phyloP scores from a whole-genome alignment of 75 land plant species.

The Adiantum capillusveneris region DNA sequence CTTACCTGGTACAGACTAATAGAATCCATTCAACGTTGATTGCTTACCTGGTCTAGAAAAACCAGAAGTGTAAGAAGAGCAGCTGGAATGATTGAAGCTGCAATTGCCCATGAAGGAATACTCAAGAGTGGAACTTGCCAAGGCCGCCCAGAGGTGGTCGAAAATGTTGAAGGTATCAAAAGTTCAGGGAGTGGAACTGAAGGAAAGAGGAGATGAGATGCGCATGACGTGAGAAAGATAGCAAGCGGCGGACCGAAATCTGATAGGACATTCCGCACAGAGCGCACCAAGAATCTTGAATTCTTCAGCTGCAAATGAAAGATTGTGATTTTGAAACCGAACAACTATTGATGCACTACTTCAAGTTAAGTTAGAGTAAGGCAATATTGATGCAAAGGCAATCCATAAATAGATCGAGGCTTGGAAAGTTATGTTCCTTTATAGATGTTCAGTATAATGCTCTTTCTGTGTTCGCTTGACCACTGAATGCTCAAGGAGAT shows the following conservation, averaged over 20 bases:
- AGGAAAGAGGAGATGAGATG: conserved; percentile 15
- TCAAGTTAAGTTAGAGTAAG: too few species aligned
- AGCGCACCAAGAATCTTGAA: conserved; percentile 12
- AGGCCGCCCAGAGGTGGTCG: conserved; percentile 14
- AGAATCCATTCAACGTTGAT: too few species aligned
- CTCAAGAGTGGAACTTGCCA: conserved; percentile 27
- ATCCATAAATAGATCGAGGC: too few species aligned
- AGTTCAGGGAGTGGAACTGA: conserved; percentile 13
- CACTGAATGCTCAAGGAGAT: too few species aligned
- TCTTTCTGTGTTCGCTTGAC: too few species aligned
- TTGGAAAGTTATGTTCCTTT: too few species aligned
- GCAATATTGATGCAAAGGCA: too few species aligned
- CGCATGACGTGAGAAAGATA: conserved; percentile 17
- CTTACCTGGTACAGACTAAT: too few species aligned
- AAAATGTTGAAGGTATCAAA: conserved; percentile 7
- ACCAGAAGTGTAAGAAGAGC: conserved; percentile 19
- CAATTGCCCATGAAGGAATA: conserved; percentile 16
- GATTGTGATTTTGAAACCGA: too few species aligned
- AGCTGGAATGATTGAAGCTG: conserved; percentile 24
- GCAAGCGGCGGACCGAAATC: conserved; percentile 28
- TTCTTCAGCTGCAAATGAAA: conserved; percentile 11
- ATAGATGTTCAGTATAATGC: too few species aligned
- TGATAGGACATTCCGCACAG: conserved; percentile 10
- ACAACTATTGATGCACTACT: too few species aligned
- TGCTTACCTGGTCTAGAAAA: conserved; percentile 23